Conservation (phyloP, 345 rosid genomes). For the Streptanthus diversifolius region DNA sequence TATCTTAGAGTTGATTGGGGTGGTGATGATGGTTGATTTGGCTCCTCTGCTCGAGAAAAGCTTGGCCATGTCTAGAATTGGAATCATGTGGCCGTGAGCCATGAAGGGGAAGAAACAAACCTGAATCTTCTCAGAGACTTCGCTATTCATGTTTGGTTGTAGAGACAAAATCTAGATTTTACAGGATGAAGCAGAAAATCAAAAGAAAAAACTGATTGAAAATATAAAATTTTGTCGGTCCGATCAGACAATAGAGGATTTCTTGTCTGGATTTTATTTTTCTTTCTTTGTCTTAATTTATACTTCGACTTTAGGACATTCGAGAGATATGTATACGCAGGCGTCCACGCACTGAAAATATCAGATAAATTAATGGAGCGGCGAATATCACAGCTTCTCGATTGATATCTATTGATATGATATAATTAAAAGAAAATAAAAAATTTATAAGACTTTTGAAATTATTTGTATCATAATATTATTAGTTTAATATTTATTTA, state of each 20-base stretch:
- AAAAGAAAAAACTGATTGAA: background rate
- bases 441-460: too few species aligned
- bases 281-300: background rate
- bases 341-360: background rate
- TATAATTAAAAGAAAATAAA: too few species aligned
- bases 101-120: constrained; percentile 48
- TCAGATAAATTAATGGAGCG: background rate
- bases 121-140: constrained; percentile 27
- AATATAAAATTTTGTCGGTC: background rate
- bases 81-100: constrained; percentile 62
- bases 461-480: too few species aligned
- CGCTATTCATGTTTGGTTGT: constrained; percentile 27
- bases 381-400: constrained; percentile 16
- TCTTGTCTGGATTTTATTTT: background rate
- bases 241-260: background rate
- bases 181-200: background rate
- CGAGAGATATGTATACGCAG: background rate
- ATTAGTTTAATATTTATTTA: too few species aligned
- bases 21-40: constrained; percentile 45
- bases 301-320: constrained; percentile 1
- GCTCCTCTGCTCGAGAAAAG: constrained; percentile 42
- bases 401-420: too few species aligned
- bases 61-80: constrained; percentile 51
- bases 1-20: constrained; percentile 41
- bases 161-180: background rate